A percentile compares a stretch with the other conserved stretches of the same genome.
phyloP scores from a whole-genome alignment of 1,139 yeast genomes.

The Yamadazyma buinensis region DNA sequence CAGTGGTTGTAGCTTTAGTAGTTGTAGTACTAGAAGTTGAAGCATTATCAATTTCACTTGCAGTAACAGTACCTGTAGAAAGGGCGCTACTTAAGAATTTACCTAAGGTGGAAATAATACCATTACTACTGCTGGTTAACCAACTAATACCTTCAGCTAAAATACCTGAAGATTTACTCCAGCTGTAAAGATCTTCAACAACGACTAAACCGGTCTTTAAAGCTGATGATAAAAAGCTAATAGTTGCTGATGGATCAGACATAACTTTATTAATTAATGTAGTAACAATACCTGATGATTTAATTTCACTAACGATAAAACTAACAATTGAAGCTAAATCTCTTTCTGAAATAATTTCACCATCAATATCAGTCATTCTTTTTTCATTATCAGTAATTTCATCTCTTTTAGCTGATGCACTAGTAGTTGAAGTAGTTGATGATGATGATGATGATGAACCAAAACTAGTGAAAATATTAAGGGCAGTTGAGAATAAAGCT shows the following conservation, averaged over 20 bases:
- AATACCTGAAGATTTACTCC: conserved; percentile 40
- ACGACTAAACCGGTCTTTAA: conserved; percentile 32
- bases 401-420: conserved; percentile 15
- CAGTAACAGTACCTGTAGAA: conserved; percentile 20
- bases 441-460: conserved; percentile 14
- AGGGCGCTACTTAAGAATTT: conserved; percentile 23
- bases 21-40: conserved; percentile 12
- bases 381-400: background rate
- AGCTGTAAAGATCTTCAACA: conserved; percentile 32
- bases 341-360: conserved; percentile 35
- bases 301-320: conserved; percentile 26
- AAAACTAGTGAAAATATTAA: conserved; percentile 26
- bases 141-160: conserved; percentile 29
- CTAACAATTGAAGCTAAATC: conserved; percentile 29
- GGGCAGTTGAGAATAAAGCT: conserved; percentile 30
- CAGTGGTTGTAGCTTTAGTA: conserved; percentile 9
- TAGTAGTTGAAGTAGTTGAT: conserved; percentile 15
- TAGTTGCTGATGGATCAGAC: conserved; percentile 35
- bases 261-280: conserved; percentile 30
- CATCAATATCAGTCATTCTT: conserved; percentile 7
- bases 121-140: conserved; percentile 29
- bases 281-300: conserved; percentile 35
- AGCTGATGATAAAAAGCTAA: conserved; percentile 31
- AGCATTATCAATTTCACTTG: conserved; percentile 11
- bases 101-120: conserved; percentile 12